phyloP scores from a whole-genome alignment of 2,329 filamentous ascomycete genomes.

The Fusarium udum region DNA sequence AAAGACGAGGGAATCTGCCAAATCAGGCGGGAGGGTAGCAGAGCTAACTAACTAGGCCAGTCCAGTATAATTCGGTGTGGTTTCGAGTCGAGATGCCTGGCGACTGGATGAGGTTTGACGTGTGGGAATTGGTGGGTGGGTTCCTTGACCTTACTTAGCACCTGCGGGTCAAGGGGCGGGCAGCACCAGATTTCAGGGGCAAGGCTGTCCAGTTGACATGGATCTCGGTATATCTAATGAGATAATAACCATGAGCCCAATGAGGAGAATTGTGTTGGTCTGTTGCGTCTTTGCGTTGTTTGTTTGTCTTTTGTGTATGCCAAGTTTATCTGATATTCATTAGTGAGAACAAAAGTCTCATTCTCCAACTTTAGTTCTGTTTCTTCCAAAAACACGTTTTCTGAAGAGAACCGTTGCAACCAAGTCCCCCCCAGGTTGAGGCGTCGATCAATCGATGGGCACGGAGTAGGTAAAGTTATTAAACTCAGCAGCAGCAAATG shows the following conservation, averaged over 20 bases:
- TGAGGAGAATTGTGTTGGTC: not conserved
- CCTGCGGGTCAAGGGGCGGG: slow-evolving; percentile 36
- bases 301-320: not conserved
- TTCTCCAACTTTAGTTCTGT: not conserved
- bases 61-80: slow-evolving; percentile 37
- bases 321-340: not conserved
- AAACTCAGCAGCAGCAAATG: not conserved
- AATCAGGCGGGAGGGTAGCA: slow-evolving; percentile 23
- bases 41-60: slow-evolving; percentile 2
- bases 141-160: slow-evolving; percentile 5
- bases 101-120: slow-evolving; percentile 4
- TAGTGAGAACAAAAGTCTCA: not conserved
- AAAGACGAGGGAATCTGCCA: slow-evolving; percentile 35
- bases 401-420: not conserved
- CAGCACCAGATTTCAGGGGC: slow-evolving; percentile 41
- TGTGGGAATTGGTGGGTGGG: slow-evolving; percentile 23
- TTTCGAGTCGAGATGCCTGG: slow-evolving; percentile 21
- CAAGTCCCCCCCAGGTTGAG: not conserved
- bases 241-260: slow-evolving; percentile 4
- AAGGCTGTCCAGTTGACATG: slow-evolving; percentile 28
- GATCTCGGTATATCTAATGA: slow-evolving; percentile 5
- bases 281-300: not conserved
- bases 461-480: slow-evolving; percentile 2
- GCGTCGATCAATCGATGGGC: slow-evolving; percentile 6
- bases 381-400: not conserved